Evolutionary conservation across 208 protist genomes (phyloP).

Genomic region (Jaenimonas drosophilae): DNA sequence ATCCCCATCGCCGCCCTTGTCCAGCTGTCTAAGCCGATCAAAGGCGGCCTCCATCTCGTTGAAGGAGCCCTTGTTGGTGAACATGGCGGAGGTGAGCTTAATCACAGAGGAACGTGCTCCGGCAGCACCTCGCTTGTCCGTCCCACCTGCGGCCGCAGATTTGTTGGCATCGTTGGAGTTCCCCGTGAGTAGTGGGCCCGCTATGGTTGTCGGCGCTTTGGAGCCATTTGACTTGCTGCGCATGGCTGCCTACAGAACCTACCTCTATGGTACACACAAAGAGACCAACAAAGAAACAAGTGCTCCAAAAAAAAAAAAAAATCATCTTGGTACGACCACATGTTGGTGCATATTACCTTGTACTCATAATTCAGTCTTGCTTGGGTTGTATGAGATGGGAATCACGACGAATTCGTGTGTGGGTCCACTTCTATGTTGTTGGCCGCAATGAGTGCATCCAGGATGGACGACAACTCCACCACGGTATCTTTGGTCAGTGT

Average conservation of each 20-base stretch:
- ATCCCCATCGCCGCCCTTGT: too few species aligned
- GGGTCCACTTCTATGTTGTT: conserved; percentile 44
- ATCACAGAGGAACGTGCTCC: too few species aligned
- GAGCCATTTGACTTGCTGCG: not conserved
- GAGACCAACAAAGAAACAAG: not conserved
- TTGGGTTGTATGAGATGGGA: not conserved
- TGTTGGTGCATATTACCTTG: conserved; percentile 2
- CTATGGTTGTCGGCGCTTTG: too few species aligned
- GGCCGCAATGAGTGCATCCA: conserved; percentile 22
- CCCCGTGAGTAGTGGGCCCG: too few species aligned
- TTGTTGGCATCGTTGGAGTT: too few species aligned
- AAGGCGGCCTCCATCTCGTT: too few species aligned
- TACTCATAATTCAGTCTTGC: not conserved
- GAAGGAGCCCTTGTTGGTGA: too few species aligned
- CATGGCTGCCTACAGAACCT: not conserved
- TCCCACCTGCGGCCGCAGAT: too few species aligned
- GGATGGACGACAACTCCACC: conserved; percentile 31
- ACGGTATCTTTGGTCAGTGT: conserved; percentile 51
- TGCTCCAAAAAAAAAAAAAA: conserved; percentile 8
- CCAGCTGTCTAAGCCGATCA: too few species aligned
- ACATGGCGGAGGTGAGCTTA: too few species aligned
- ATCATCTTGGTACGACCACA: not conserved
- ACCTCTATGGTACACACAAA: not conserved
- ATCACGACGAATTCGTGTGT: not conserved
- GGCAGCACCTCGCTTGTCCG: conserved; percentile 40